Evolutionary conservation across 2,329 filamentous ascomycete species (phyloP).

Genomic region (Neopestalotiopsis rosae): DNA sequence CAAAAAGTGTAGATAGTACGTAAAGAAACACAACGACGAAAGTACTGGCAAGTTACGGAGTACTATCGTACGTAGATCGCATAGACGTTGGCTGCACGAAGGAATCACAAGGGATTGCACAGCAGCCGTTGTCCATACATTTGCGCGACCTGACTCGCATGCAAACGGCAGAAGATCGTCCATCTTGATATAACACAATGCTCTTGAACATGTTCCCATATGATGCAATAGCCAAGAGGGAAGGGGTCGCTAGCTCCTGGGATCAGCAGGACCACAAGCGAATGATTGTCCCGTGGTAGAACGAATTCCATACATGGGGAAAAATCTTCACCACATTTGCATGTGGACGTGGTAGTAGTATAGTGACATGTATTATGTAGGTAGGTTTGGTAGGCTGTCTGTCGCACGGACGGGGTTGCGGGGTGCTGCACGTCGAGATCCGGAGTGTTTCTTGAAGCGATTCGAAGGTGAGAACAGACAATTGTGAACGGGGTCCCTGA

Average conservation of each 20-base stretch:
- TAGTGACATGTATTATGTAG: not conserved
- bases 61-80: not conserved
- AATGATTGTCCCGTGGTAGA: no score
- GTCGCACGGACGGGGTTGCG: not conserved
- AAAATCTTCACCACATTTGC: no score
- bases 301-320: no score
- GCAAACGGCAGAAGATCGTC: not conserved
- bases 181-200: not conserved
- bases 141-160: not conserved
- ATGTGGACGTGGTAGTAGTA: no score
- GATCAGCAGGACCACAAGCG: no score
- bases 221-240: no score
- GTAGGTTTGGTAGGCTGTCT: not conserved
- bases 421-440: not conserved
- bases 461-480: not conserved
- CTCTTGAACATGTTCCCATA: no score
- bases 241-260: no score
- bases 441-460: constrained; percentile 1
- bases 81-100: not conserved
- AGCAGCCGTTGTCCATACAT: not conserved
- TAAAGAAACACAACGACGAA: not conserved
- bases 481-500: not conserved
- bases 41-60: not conserved
- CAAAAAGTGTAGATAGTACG: no score
- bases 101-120: not conserved